Evolutionary conservation across 305 asterid species (phyloP).

Genomic region (Striga hermonthica): DNA sequence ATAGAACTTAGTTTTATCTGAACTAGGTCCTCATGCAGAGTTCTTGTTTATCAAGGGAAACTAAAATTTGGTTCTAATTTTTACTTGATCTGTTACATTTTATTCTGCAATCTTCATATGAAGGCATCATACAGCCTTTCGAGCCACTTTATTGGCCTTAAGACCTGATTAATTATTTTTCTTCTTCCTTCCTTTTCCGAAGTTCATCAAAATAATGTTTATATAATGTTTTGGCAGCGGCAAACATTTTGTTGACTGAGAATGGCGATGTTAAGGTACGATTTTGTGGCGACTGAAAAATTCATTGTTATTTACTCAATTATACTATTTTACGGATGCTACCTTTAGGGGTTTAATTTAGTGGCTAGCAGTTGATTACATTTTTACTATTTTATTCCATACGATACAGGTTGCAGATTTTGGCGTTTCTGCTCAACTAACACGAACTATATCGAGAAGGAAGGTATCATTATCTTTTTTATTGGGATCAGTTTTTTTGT

Average conservation of each 20-base stretch:
- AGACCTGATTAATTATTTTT: not conserved
- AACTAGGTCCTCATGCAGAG: constrained; percentile 12
- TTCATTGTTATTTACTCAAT: constrained; percentile 13
- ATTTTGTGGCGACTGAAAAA: constrained; percentile 23
- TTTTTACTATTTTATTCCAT: constrained; percentile 24
- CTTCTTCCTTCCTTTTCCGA: not conserved
- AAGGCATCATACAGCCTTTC: constrained; percentile 14
- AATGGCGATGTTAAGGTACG: constrained; percentile 95
- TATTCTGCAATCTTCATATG: constrained; percentile 9
- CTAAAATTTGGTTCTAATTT: too few species aligned
- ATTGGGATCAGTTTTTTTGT: constrained; percentile 15
- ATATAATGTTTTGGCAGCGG: constrained; percentile 50
- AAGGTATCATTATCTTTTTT: constrained; percentile 50
- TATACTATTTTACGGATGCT: not conserved
- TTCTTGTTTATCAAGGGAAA: constrained; percentile 18
- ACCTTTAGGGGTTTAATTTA: constrained; percentile 8
- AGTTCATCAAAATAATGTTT: constrained; percentile 17
- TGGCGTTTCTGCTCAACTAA: constrained; percentile 96
- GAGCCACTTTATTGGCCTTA: constrained; percentile 23
- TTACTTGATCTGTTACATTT: constrained; percentile 22
- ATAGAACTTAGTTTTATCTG: constrained; percentile 23
- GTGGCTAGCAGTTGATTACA: constrained; percentile 1
- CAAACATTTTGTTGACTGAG: constrained; percentile 89
- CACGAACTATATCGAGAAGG: constrained; percentile 89
- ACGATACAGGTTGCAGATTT: constrained; percentile 84